Evolutionary conservation across 305 asterid genomes (phyloP).

Genomic region (Fraxinus latifolia): DNA sequence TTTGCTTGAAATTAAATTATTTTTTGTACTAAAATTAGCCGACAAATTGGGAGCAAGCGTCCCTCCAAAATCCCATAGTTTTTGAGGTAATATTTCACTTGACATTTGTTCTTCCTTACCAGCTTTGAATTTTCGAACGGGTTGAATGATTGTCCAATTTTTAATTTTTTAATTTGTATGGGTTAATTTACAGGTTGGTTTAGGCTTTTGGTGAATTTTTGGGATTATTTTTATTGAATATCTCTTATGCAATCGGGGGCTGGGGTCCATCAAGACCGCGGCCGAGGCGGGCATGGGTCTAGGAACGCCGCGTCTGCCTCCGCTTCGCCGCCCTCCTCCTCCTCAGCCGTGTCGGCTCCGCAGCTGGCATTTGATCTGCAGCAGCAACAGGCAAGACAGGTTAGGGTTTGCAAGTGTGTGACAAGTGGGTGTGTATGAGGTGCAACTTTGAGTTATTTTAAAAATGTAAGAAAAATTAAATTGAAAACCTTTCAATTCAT

Average conservation of each 20-base stretch:
- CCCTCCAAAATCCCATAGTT: neutral
- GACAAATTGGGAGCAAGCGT: neutral
- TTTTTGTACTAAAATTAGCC: neutral
- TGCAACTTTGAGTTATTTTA: neutral
- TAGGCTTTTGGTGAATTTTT: slow-evolving; percentile 1
- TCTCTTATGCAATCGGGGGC: slow-evolving; percentile 84
- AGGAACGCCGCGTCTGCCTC: slow-evolving; percentile 65
- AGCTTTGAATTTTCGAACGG: neutral
- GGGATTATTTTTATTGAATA: slow-evolving; percentile 24
- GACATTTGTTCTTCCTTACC: neutral
- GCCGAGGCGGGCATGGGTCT: slow-evolving; percentile 72
- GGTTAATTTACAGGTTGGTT: neutral
- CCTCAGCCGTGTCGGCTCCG: slow-evolving; percentile 62
- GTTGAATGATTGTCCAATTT: neutral
- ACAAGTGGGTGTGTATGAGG: neutral
- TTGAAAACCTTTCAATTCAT: neutral
- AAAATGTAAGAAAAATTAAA: neutral
- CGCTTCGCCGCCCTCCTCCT: slow-evolving; percentile 87
- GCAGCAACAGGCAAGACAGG: slow-evolving; percentile 68
- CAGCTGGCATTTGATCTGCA: slow-evolving; percentile 79
- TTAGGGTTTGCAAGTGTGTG: slow-evolving; percentile 28
- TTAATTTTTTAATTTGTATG: neutral
- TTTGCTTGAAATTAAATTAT: neutral
- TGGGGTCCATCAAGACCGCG: slow-evolving; percentile 77
- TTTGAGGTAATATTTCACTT: neutral